Conservation (phyloP, 1,284 basidiomycete species). For the Trichosporon sp. region DNA sequence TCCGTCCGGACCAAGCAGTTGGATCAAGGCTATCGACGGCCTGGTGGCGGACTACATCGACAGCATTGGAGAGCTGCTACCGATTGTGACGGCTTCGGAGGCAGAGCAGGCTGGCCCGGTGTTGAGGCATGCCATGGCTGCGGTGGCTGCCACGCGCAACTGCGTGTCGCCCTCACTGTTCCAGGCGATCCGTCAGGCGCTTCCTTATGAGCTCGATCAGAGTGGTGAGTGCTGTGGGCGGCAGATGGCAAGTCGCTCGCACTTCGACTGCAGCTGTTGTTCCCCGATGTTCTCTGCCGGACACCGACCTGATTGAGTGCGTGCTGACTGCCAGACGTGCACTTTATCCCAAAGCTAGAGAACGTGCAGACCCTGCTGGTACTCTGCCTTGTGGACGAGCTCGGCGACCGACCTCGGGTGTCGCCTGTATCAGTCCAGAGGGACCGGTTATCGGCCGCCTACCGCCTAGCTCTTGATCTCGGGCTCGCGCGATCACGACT, state of each 20-base stretch:
- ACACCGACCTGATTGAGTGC: not conserved
- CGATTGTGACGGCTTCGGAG: constrained; percentile 22
- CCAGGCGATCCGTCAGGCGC: constrained; percentile 19
- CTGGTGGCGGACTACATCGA: constrained; percentile 25
- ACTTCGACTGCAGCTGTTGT: no score
- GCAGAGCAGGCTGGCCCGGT: constrained; percentile 13
- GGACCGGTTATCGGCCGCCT: constrained; percentile 19
- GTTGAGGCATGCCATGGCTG: constrained; percentile 25
- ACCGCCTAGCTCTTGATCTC: constrained; percentile 25
- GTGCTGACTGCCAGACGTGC: constrained; percentile 14
- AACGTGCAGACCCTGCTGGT: constrained; percentile 27
- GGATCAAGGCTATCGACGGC: constrained; percentile 24
- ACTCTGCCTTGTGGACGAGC: constrained; percentile 25
- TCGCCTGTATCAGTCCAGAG: constrained; percentile 16
- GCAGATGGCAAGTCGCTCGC: not conserved
- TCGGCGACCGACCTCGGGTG: constrained; percentile 18
- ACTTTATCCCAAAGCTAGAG: constrained; percentile 18
- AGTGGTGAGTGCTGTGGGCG: constrained; percentile 14
- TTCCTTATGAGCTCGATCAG: constrained; percentile 20
- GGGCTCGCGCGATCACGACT: constrained; percentile 9
- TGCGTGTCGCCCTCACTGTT: constrained; percentile 26
- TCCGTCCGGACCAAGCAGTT: constrained; percentile 13
- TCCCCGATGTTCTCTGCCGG: no score
- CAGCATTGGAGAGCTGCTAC: constrained; percentile 20
- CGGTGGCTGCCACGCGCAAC: constrained; percentile 23